phyloP scores from a whole-genome alignment of 2,329 filamentous ascomycete genomes.

The Neoscytalidium dimidiatum region DNA sequence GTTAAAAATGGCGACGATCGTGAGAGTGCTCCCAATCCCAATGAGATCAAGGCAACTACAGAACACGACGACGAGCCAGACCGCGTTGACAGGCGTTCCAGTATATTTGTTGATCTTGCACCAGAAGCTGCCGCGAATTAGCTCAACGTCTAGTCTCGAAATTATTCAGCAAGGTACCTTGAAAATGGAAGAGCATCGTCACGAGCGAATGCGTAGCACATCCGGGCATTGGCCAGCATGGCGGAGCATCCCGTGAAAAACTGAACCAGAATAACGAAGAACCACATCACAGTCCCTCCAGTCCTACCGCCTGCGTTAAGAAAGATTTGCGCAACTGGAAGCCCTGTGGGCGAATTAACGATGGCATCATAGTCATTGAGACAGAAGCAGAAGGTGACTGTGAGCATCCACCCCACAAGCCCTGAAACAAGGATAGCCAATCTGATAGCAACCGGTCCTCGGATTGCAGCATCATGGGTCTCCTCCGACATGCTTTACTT shows the following conservation, averaged over 20 bases:
- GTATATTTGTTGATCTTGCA: slow-evolving; percentile 56
- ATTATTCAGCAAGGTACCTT: slow-evolving; percentile 38
- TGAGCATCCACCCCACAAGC: slow-evolving; percentile 62
- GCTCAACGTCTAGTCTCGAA: background rate
- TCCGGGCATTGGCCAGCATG: slow-evolving; percentile 64
- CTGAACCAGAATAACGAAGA: slow-evolving; percentile 63
- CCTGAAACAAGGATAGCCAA: slow-evolving; percentile 62
- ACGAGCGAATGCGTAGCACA: slow-evolving; percentile 63
- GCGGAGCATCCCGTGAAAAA: slow-evolving; percentile 66
- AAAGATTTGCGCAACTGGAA: slow-evolving; percentile 60
- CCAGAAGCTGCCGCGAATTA: slow-evolving; percentile 45
- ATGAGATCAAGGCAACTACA: slow-evolving; percentile 56
- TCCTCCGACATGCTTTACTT: slow-evolving; percentile 63
- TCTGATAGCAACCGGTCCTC: slow-evolving; percentile 61
- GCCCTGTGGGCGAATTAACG: slow-evolving; percentile 58
- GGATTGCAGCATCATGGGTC: slow-evolving; percentile 63
- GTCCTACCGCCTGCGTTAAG: slow-evolving; percentile 60
- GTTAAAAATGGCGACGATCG: slow-evolving; percentile 53
- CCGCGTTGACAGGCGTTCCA: slow-evolving; percentile 62
- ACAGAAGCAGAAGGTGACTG: slow-evolving; percentile 65
- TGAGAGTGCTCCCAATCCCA: slow-evolving; percentile 52
- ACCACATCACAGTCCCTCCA: slow-evolving; percentile 63
- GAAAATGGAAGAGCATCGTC: slow-evolving; percentile 64
- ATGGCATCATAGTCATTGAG: slow-evolving; percentile 60
- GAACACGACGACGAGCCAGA: slow-evolving; percentile 65